Evolutionary conservation across 2,329 filamentous ascomycete species (phyloP).

Genomic region (Stachybotrys chlorohalonatus): DNA sequence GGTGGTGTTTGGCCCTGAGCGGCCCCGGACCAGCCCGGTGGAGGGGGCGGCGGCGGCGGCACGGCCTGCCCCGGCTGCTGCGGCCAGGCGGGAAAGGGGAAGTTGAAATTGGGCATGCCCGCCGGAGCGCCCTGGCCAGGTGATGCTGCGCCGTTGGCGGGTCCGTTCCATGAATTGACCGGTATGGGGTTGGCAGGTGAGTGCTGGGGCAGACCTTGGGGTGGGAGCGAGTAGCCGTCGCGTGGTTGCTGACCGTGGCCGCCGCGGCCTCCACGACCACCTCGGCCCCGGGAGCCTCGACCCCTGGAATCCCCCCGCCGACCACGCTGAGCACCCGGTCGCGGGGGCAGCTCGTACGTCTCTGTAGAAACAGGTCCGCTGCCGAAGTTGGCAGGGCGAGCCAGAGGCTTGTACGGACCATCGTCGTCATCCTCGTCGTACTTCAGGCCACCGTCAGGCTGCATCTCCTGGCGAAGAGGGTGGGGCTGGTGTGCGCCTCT

Average conservation of each 20-base stretch:
- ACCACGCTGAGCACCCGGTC: conserved; percentile 24
- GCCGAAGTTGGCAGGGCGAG: conserved; percentile 57
- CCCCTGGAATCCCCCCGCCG: conserved; percentile 38
- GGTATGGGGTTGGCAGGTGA: conserved; percentile 25
- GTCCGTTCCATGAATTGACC: conserved; percentile 7
- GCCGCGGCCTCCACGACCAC: conserved; percentile 30
- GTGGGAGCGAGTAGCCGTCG: conserved; percentile 33
- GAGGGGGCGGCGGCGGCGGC: conserved; percentile 28
- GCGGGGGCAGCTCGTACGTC: conserved; percentile 21
- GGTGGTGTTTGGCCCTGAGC: conserved; percentile 22
- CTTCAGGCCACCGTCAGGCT: conserved; percentile 40
- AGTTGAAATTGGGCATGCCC: conserved; percentile 27
- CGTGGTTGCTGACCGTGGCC: conserved; percentile 17
- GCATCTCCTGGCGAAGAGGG: conserved; percentile 29
- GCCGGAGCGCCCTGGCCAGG: conserved; percentile 10
- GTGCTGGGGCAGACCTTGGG: conserved; percentile 18
- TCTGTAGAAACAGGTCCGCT: conserved; percentile 34
- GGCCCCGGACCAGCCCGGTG: conserved; percentile 19
- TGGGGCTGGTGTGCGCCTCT: conserved; percentile 27
- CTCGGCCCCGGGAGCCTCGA: conserved; percentile 30
- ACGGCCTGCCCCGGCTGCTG: conserved; percentile 18
- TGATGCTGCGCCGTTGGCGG: conserved; percentile 6
- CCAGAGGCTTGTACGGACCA: conserved; percentile 62
- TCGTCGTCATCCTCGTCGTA: conserved; percentile 59
- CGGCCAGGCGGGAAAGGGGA: conserved; percentile 34